Conservation (phyloP, 441 rosid species). For the Syzygium syzygioides region DNA sequence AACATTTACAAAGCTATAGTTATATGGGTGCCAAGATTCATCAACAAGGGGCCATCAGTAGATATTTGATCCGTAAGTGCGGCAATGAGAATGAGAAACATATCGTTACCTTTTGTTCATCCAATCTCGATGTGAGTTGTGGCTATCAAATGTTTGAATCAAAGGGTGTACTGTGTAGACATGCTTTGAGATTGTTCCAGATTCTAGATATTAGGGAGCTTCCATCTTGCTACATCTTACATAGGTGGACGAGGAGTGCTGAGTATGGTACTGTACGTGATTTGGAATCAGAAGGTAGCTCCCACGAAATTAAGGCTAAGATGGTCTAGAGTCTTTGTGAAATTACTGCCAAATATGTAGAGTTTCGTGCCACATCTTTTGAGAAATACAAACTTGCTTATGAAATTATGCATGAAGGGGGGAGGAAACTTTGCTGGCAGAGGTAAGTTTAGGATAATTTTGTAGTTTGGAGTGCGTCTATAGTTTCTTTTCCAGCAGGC, state of each 20-base stretch:
- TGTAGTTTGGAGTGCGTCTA: too few relatives aligned
- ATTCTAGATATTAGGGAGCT: conserved; percentile 53
- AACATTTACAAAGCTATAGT: conserved; percentile 52
- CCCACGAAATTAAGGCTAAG: conserved; percentile 47
- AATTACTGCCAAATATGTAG: too few relatives aligned
- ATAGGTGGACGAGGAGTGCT: conserved; percentile 70
- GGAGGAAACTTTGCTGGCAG: too few relatives aligned
- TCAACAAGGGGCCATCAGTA: conserved; percentile 62
- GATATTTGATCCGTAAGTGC: conserved; percentile 55
- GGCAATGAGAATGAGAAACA: conserved; percentile 65
- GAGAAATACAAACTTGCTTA: too few relatives aligned
- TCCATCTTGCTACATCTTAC: conserved; percentile 61
- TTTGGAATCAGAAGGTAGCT: conserved; percentile 36
- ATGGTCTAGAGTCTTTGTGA: too few relatives aligned
- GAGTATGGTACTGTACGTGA: conserved; percentile 50
- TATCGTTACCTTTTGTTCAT: conserved; percentile 53
- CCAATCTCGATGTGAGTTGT: conserved; percentile 52
- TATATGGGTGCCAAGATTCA: conserved; percentile 52
- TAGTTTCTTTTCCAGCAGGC: too few relatives aligned
- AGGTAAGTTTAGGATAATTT: too few relatives aligned
- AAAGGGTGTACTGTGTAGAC: conserved; percentile 74
- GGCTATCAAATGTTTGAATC: conserved; percentile 88
- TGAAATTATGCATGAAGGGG: too few relatives aligned
- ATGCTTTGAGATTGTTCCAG: conserved; percentile 63
- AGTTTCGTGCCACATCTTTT: too few relatives aligned